Conservation (phyloP, 129 eudicot genomes). For the Glebionis coronaria region DNA sequence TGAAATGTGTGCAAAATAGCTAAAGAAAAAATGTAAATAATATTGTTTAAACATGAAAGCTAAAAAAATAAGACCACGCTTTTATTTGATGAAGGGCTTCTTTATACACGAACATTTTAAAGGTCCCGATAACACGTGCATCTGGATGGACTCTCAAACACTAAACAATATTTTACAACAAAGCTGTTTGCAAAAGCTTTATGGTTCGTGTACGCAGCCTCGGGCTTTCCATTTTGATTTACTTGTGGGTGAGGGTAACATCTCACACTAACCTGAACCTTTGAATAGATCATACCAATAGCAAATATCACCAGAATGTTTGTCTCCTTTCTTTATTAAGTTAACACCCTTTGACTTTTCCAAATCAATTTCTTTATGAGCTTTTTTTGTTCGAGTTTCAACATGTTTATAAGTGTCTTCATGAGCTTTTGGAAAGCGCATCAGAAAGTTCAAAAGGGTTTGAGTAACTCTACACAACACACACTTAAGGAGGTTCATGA, state of each 20-base stretch:
- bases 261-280: slow-evolving; percentile 14
- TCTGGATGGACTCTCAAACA: slow-evolving; percentile 13
- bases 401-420: slow-evolving; percentile 90
- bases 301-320: slow-evolving; percentile 25
- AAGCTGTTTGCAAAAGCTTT: slow-evolving; percentile 26
- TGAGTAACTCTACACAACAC: slow-evolving; percentile 58
- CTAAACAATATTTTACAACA: slow-evolving; percentile 24
- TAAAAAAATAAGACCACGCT: too few species aligned
- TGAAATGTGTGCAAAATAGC: too few species aligned
- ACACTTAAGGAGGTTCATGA: too few species aligned
- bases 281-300: slow-evolving; percentile 24
- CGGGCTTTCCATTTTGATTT: slow-evolving; percentile 19
- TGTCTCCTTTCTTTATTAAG: slow-evolving; percentile 47
- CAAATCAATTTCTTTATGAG: slow-evolving; percentile 84
- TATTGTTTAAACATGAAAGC: too few species aligned
- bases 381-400: slow-evolving; percentile 87
- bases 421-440: slow-evolving; percentile 82
- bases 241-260: slow-evolving; percentile 30
- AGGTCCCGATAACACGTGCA: slow-evolving; percentile 19
- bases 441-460: slow-evolving; percentile 86
- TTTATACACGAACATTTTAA: slow-evolving; percentile 3
- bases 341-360: slow-evolving; percentile 73
- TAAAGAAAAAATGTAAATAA: too few species aligned
- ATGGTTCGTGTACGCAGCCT: slow-evolving; percentile 17
- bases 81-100: too few species aligned